Base-by-base conservation (phyloP, 768 basidiomycete species). In the Lentinula sp. region DNA sequence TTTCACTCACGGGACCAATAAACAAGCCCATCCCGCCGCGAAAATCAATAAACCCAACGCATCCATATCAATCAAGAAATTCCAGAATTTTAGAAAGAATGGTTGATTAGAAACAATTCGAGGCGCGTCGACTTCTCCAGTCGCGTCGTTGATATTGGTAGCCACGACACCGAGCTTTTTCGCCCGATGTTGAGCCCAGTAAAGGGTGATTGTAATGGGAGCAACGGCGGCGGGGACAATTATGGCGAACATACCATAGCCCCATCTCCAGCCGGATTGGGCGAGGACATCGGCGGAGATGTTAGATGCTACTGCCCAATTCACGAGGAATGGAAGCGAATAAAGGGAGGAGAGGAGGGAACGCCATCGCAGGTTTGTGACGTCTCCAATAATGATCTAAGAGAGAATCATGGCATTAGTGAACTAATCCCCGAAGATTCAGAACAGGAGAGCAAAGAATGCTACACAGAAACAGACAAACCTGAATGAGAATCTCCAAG, bases 181-280 rank as follows among this genome's bases (percentile, higher is more conserved):
- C 16, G 75, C 69, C 53, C 66, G 71, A 32, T 63, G 33, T 61
- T 77, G 72, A 4, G 72, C 72, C 73, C 76, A 77, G 39, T 71
- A 62, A 3, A 76, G 74, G 4, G 72, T 73, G 52, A 68, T 28
- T 46, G 76, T 75, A 15, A 76, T 65, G 4, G 75, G 76, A 4
- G 69, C 64, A 23, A 77, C 70, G 12, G 76, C 62, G 18, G 63
- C 59, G 18, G 74, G 76, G 51, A 74, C 66, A 32, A 78, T 62
- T 56, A 77, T 70, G 35, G 71, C 71, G 61, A 76, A 75, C 68
- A 72, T 72, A 8, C 64, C 68, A 50, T 72, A 69, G 10, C 79
- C 80, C 79, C 79, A 80, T 61, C 79, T 69, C 80, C 79, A 81
- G 12, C 74, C 74, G 16, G 66, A 61, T 57, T 70, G 68, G 60